A percentile compares a stretch with the other conserved stretches of the same genome.
Conservation (phyloP, 148 eudicot species). For the Rhododendron kiyosumense region DNA sequence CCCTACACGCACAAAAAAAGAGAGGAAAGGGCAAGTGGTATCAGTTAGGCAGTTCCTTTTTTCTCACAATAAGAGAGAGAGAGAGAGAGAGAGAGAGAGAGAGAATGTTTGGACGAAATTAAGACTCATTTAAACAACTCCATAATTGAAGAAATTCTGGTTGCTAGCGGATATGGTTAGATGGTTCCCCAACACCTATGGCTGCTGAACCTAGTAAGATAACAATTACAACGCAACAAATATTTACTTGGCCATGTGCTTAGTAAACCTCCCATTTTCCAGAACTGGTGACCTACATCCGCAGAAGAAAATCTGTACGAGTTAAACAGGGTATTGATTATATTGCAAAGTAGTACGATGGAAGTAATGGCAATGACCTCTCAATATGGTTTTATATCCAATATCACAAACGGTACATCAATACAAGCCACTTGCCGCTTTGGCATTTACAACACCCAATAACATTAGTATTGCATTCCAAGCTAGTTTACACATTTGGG, state of each 20-base stretch:
- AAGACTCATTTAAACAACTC: neutral
- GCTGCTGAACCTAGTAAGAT: neutral
- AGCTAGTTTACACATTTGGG: neutral
- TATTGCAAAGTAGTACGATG: neutral
- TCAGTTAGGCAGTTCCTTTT: too few relatives aligned
- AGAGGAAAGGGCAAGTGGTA: too few relatives aligned
- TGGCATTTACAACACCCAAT: neutral
- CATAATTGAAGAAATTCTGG: neutral
- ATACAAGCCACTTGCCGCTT: neutral
- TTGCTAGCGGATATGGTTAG: neutral
- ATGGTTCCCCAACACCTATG: neutral
- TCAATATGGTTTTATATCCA: neutral
- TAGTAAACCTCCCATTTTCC: neutral
- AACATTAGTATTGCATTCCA: neutral
- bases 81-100: too few relatives aligned
- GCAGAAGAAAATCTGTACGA: neutral
- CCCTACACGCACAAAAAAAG: too few relatives aligned
- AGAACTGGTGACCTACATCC: neutral
- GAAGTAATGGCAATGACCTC: neutral
- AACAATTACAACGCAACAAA: neutral
- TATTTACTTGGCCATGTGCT: neutral
- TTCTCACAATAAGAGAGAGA: too few relatives aligned
- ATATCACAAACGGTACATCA: neutral
- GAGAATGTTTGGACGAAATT: neutral
- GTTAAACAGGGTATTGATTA: neutral